Evolutionary conservation across 306 rosid species (phyloP).

Genomic region (Arachis hypogaea): DNA sequence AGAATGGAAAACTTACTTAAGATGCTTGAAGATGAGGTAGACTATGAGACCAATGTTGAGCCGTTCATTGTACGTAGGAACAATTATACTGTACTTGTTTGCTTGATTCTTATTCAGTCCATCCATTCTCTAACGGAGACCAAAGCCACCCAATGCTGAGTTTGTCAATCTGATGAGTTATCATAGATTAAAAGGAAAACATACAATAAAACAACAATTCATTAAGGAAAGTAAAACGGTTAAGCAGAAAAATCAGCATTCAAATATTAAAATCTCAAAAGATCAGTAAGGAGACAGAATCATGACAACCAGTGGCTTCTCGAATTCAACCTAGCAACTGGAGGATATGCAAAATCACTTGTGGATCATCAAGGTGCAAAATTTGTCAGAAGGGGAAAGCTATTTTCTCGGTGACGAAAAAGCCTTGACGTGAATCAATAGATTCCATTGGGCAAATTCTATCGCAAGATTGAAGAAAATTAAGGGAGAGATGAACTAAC

Average conservation of each 20-base stretch:
- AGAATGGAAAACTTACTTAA: conserved; percentile 39
- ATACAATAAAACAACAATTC: too few species aligned
- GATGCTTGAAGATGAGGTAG: conserved; percentile 92
- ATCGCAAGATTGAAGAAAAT: background rate
- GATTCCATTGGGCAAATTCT: background rate
- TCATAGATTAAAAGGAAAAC: background rate
- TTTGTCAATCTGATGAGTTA: background rate
- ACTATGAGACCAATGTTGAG: conserved; percentile 88
- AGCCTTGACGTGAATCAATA: background rate
- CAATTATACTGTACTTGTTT: conserved; percentile 79
- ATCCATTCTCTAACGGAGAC: conserved; percentile 41
- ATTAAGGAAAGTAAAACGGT: too few species aligned
- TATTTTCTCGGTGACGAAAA: background rate
- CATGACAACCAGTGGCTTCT: background rate
- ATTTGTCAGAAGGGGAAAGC: background rate
- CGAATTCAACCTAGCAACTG: background rate
- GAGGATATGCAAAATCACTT: too few species aligned
- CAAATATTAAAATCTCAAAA: background rate
- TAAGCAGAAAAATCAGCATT: background rate
- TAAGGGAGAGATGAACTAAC: background rate
- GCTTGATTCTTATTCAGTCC: conserved; percentile 52
- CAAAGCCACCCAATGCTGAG: conserved; percentile 18
- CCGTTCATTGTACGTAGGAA: conserved; percentile 94
- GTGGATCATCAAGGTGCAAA: background rate
- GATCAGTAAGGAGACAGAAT: background rate